Base-by-base conservation (phyloP, 805 yeast species). In the Yarrowia keelungensis region DNA sequence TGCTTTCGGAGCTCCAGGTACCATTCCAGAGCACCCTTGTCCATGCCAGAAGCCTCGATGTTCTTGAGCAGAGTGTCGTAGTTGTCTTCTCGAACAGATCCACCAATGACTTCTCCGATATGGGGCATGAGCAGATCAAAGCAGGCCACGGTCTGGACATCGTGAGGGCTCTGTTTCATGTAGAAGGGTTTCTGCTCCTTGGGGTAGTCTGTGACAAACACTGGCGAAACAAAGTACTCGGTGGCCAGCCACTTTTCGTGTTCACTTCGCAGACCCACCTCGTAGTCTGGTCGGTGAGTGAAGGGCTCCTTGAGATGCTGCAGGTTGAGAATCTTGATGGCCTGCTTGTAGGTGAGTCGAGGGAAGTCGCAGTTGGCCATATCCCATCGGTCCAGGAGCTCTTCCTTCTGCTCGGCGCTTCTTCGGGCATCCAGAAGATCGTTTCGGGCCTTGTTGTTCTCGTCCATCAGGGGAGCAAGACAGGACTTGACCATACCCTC, bases 51-150 rank as follows among this genome's bases (percentile, higher is more conserved):
- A 93, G 92, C 90, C 1, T 79, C 80, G 68, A 89, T 78, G 3
- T 75, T 69, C 8, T 76, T 69, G 77, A 94, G 86, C 16, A 95
- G 78, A 12, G 69, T 73, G 0, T 77, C 82, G 70, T 84, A 79
- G 71, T 85, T 79, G 74, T 90, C 91, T 74, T 94, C 97, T 78
- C 99, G 90, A 70, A 95, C 73, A 0, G 97, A 92, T 0, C 99
- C 99, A 2, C 99, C 99, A 8, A 91, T 88, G 15, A 95, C 80
- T 76, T 95, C 99, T 32, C 98, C 99, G 69, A 95, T 84, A 19
- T 89, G 94, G 0, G 99, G 99, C 19, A 94, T 85, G 5, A 95
- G 79, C 59, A 95, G 81, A 75, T 95, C 99, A 75, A 87, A 95
- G 74, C 98, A 93, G 0, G 90, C 97, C 2, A 91, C 98, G 0